These are phyloP conservation scores for Amanita muscaria DNA, from an alignment of 768 basidiomycete genomes.

Conservation along the genomic window DNA sequence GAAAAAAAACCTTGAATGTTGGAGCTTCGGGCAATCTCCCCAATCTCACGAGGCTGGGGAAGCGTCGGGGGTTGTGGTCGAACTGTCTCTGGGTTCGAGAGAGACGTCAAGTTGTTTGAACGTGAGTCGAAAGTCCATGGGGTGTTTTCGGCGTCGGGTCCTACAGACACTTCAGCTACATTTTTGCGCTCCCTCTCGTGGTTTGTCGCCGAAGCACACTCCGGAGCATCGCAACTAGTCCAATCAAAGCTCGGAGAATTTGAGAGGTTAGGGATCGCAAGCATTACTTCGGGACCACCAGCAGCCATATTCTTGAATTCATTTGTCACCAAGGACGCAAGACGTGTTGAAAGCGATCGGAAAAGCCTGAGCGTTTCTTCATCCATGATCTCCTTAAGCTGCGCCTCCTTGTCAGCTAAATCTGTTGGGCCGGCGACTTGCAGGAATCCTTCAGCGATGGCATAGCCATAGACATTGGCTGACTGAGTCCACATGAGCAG, in stretches of 20 bases:
- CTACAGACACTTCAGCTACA: slow-evolving; percentile 6
- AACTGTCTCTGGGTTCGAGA: slow-evolving; percentile 7
- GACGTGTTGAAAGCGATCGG: background rate
- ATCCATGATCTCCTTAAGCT: slow-evolving; percentile 4
- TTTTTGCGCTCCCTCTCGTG: slow-evolving; percentile 5
- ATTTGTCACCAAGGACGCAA: slow-evolving; percentile 7
- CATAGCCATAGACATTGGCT: slow-evolving; percentile 2
- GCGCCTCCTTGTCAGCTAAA: background rate
- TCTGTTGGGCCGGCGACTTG: background rate
- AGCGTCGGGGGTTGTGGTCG: slow-evolving; percentile 6
- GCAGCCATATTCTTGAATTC: slow-evolving; percentile 14
- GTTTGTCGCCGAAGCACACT: slow-evolving; percentile 5
- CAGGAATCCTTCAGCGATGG: slow-evolving; percentile 6
- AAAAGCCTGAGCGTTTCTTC: slow-evolving; percentile 7
- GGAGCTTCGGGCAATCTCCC: slow-evolving; percentile 8
- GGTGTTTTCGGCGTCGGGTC: background rate
- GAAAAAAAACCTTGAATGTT: background rate
- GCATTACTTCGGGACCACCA: slow-evolving; percentile 11
- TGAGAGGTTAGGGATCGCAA: slow-evolving; percentile 9
- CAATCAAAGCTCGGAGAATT: slow-evolving; percentile 12
- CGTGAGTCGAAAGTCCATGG: slow-evolving; percentile 3
- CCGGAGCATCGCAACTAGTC: slow-evolving; percentile 9
- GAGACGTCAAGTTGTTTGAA: slow-evolving; percentile 3
- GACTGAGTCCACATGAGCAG: slow-evolving; percentile 1
- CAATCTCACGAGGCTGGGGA: too few relatives aligned